Base-by-base conservation (phyloP, 208 protist genomes). In the Jaenimonas drosophilae region DNA sequence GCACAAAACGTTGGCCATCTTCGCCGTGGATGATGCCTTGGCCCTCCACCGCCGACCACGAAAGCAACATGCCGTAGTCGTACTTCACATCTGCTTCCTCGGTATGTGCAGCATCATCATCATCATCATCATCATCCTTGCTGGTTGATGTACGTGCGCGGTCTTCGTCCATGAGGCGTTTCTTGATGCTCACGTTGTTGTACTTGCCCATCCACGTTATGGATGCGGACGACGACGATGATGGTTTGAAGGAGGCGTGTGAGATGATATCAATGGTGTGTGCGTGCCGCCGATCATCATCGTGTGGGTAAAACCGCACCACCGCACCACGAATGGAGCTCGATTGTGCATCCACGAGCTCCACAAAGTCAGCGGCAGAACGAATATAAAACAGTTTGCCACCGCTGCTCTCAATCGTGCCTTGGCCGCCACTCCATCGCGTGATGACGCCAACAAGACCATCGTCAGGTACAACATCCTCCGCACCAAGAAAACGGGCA, bases 361-460 rank as follows among this genome's bases (percentile, higher is more conserved):
- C 79, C 1, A 67, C 47, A 57, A 93, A 88, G 44, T 76, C 73
- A 5, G 77, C 72, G 25, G 69, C 77, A 23, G 76, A 88, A 20
- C 55, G 62, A 30, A 93, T 70, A 40, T 78, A 88, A 56, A 78
- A 89, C 48, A 71, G 58, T 7, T 56, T 54, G n/a, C 77, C 70
- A 16, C 76, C 64, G 14, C 77, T 72, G 25, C 63, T 75, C 55
- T 94, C 80, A 19, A 94, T 37, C 5, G 77, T 65, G 26, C 86
- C 86, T 32, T 91, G 80, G 28, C 86, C 86, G 14, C 86, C 86
- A 42, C 81, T 90, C 81, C 86, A 94, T 24, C 86, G 77, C 14
- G 82, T 84, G n/a, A 94, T 50, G 3, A 94, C 86, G 48, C 86
- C 86, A 59, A 77, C 90, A 25, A 82, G 51, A 4, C 50, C 31